These are phyloP conservation scores for Camellia granthamiana DNA, from an alignment of 148 eudicot genomes.

Conservation along the genomic window DNA sequence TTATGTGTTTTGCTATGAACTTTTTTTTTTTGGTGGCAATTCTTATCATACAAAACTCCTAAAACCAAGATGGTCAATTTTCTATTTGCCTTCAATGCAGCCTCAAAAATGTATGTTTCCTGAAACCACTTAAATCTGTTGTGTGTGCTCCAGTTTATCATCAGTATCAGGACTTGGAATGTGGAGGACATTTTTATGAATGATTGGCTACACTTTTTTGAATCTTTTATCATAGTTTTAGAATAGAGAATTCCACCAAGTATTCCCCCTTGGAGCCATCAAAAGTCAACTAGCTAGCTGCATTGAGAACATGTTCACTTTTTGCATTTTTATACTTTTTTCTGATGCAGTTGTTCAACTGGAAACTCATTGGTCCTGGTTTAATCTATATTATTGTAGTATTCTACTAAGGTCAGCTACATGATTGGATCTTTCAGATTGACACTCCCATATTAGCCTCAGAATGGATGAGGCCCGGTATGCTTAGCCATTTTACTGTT, in stretches of 20 bases:
- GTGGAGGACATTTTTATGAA: background rate
- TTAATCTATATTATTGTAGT: background rate
- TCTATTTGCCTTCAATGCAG: background rate
- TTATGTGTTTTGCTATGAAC: background rate
- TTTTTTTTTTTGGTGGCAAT: background rate
- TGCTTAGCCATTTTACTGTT: constrained; percentile 87
- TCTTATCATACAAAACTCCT: background rate
- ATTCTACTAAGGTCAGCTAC: constrained; percentile 3
- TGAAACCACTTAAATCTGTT: background rate
- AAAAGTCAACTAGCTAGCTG: background rate
- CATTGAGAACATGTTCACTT: background rate
- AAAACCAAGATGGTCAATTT: background rate
- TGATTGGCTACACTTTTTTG: background rate
- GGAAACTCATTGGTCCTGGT: background rate
- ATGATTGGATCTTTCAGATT: constrained; percentile 51
- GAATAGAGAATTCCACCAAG: background rate
- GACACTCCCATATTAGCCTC: constrained; percentile 79
- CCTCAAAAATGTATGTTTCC: background rate
- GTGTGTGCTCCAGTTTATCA: background rate
- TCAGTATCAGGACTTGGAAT: background rate
- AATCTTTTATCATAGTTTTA: background rate
- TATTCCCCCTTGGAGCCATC: constrained; percentile 4
- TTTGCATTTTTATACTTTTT: background rate
- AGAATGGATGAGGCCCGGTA: constrained; percentile 78
- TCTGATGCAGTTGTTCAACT: constrained; percentile 4